phyloP scores from a whole-genome alignment of 2,329 filamentous ascomycete genomes.

The Cytospora chrysosperma region DNA sequence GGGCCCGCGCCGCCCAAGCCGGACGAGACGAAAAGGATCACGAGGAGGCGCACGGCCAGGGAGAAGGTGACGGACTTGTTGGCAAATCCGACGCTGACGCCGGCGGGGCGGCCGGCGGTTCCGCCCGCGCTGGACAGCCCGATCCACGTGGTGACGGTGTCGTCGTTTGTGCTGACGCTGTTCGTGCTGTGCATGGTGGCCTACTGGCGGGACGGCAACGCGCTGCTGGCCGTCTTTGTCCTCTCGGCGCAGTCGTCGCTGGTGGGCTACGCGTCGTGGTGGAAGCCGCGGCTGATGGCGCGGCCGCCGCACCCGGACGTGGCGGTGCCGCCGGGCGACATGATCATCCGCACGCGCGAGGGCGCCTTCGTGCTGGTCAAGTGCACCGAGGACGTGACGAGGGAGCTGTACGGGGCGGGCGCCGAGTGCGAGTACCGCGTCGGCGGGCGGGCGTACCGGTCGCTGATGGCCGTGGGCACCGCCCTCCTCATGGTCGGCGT shows the following conservation, averaged over 20 bases:
- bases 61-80: constrained; percentile 44
- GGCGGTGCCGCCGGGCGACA: constrained; percentile 53
- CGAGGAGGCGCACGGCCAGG: constrained; percentile 37
- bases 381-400: constrained; percentile 58
- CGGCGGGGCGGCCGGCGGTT: constrained; percentile 43
- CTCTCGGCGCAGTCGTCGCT: constrained; percentile 54
- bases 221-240: constrained; percentile 49
- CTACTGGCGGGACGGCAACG: constrained; percentile 48
- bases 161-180: constrained; percentile 50
- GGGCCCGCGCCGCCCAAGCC: constrained; percentile 24
- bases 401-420: constrained; percentile 62
- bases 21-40: too few species aligned
- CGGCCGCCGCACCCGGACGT: constrained; percentile 47
- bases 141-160: constrained; percentile 51
- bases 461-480: constrained; percentile 57
- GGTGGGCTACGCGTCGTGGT: constrained; percentile 57
- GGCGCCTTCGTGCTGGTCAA: constrained; percentile 58
- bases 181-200: constrained; percentile 46
- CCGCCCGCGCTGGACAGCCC: constrained; percentile 50
- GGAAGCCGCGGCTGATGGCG: constrained; percentile 54
- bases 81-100: constrained; percentile 43
- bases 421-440: constrained; percentile 60
- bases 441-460: constrained; percentile 44
- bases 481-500: constrained; percentile 61
- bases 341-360: constrained; percentile 61